Evolutionary conservation across 768 basidiomycete species (phyloP).

Genomic region (Grammothele lineata): DNA sequence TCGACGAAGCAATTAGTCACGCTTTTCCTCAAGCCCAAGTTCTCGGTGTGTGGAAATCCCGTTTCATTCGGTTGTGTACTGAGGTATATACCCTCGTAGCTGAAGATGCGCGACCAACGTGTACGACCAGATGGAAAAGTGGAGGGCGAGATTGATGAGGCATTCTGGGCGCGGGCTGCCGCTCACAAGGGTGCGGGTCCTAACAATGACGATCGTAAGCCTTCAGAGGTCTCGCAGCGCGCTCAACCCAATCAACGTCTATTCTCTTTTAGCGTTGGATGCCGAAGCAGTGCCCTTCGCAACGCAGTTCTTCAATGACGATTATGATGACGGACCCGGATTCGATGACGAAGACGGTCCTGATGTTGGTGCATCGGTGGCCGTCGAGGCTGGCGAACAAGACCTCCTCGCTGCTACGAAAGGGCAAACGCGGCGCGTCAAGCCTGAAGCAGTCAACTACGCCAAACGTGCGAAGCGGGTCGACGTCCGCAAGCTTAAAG

Average conservation of each 20-base stretch:
- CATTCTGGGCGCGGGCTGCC: slow-evolving; percentile 96
- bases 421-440: slow-evolving; percentile 67
- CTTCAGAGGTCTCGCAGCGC: neutral
- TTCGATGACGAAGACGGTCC: slow-evolving; percentile 67
- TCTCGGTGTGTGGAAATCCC: slow-evolving; percentile 65
- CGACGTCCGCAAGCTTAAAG: slow-evolving; percentile 94
- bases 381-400: slow-evolving; percentile 69
- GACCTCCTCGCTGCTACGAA: slow-evolving; percentile 85
- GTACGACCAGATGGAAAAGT: slow-evolving; percentile 50
- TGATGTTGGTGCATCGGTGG: slow-evolving; percentile 28
- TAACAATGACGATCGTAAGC: slow-evolving; percentile 54
- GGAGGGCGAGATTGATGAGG: slow-evolving; percentile 90
- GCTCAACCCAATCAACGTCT: no score
- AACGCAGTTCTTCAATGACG: slow-evolving; percentile 96
- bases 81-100: slow-evolving; percentile 36
- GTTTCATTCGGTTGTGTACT: neutral
- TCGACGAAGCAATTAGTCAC: slow-evolving; percentile 85
- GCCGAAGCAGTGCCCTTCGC: slow-evolving; percentile 76
- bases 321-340: slow-evolving; percentile 71
- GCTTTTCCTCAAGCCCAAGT: slow-evolving; percentile 94
- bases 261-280: slow-evolving; percentile 31
- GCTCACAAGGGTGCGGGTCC: slow-evolving; percentile 65
- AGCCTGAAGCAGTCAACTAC: slow-evolving; percentile 89
- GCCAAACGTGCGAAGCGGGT: slow-evolving; percentile 95
- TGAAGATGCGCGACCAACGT: slow-evolving; percentile 83